These are phyloP conservation scores for Grigorovia humatica DNA, from an alignment of 805 yeast genomes.

Conservation along the genomic window DNA sequence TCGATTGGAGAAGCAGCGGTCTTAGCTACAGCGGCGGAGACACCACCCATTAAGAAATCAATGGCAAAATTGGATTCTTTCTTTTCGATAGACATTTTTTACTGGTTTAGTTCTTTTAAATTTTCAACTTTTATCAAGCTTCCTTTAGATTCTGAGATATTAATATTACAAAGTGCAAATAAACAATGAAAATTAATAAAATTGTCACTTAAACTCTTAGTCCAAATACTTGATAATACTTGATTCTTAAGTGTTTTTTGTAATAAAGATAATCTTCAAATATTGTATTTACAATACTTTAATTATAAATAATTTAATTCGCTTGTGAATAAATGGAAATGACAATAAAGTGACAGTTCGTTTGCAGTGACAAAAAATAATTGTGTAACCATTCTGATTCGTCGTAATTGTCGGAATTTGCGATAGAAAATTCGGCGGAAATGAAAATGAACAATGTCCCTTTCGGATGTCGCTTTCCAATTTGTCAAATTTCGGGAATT, in stretches of 20 bases:
- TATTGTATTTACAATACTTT: no score
- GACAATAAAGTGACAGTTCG: background rate
- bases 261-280: no score
- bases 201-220: no score
- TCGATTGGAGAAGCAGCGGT: constrained; percentile 97
- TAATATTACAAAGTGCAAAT: no score
- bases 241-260: background rate
- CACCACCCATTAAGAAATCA: constrained; percentile 87
- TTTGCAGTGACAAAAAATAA: background rate
- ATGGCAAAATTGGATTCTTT: constrained; percentile 8
- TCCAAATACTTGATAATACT: no score
- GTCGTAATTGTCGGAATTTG: background rate
- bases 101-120: background rate
- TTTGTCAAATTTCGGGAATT: background rate
- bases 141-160: background rate
- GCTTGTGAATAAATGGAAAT: background rate
- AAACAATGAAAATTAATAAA: no score
- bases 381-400: background rate
- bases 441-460: background rate
- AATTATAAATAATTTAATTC: background rate
- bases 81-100: background rate
- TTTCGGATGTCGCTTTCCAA: no score
- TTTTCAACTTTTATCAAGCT: no score
- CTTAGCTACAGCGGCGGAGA: constrained; percentile 96
- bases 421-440: background rate